Evolutionary conservation across 768 basidiomycete genomes (phyloP).

Genomic region (Russula brevipes): DNA sequence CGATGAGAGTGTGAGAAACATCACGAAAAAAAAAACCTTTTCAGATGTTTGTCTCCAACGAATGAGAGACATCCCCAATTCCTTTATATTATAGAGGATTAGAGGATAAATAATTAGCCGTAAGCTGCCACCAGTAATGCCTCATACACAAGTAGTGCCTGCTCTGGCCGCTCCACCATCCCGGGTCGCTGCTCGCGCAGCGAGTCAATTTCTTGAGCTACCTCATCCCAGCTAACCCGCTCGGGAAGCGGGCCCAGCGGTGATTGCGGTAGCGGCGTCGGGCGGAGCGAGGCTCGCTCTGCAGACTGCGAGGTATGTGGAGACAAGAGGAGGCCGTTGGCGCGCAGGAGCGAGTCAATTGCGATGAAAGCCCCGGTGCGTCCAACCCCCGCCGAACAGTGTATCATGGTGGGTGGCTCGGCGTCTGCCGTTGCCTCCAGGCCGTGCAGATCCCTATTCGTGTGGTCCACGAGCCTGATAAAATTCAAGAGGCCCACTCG

Average conservation of each 20-base stretch:
- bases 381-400: conserved; percentile 86
- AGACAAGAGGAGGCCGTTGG: conserved; percentile 40
- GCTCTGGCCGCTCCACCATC: conserved; percentile 75
- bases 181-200: conserved; percentile 75
- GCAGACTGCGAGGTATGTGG: conserved; percentile 25
- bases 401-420: conserved; percentile 74
- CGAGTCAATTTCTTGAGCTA: conserved; percentile 68
- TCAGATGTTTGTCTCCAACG: too few species aligned
- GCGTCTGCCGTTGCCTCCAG: conserved; percentile 36
- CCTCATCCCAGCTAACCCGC: conserved; percentile 47
- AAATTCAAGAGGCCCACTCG: conserved; percentile 57
- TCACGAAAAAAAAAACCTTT: too few species aligned
- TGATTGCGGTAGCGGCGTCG: conserved; percentile 40
- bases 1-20: too few species aligned
- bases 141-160: conserved; percentile 60
- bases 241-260: conserved; percentile 56
- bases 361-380: conserved; percentile 85
- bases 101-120: too few species aligned
- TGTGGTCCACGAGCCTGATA: conserved; percentile 54
- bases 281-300: conserved; percentile 26
- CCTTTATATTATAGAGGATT: too few species aligned
- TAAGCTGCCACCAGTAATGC: conserved; percentile 34
- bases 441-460: conserved; percentile 47
- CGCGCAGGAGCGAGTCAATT: conserved; percentile 69
- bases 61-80: too few species aligned